Conservation (phyloP, 2,329 filamentous ascomycete species). For the Alternaria gaisen region DNA sequence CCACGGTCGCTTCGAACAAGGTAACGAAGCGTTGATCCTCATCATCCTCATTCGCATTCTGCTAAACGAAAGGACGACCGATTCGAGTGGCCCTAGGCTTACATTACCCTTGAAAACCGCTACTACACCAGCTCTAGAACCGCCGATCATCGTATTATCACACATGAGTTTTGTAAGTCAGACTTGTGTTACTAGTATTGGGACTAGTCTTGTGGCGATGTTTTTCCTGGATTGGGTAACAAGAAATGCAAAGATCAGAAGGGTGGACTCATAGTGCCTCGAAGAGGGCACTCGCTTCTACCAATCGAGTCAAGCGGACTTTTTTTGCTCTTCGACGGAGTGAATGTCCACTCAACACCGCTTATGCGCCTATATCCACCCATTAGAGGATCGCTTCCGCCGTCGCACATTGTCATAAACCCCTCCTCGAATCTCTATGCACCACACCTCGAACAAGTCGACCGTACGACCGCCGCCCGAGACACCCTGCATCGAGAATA, state of each 20-base stretch:
- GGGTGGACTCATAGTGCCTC: not conserved
- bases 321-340: not conserved
- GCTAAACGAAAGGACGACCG: not conserved
- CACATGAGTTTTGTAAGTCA: not conserved
- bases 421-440: not conserved
- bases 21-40: not conserved
- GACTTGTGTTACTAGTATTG: not conserved
- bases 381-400: not conserved
- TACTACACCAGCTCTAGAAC: not conserved
- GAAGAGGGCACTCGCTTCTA: not conserved
- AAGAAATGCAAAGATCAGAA: not conserved
- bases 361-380: too few relatives aligned
- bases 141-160: not conserved
- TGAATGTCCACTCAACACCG: not conserved
- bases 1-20: not conserved
- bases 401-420: not conserved
- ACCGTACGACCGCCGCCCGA: not conserved
- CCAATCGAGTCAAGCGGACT: not conserved
- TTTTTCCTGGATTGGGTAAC: not conserved
- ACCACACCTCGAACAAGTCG: not conserved
- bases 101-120: not conserved
- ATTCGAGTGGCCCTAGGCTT: not conserved
- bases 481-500: not conserved
- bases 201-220: not conserved
- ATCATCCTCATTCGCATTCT: not conserved